Evolutionary conservation across 352 stramenopile genomes (phyloP), one percentile per base, ranked within the genome.

Genomic region (Aphanomyces invadans): DNA sequence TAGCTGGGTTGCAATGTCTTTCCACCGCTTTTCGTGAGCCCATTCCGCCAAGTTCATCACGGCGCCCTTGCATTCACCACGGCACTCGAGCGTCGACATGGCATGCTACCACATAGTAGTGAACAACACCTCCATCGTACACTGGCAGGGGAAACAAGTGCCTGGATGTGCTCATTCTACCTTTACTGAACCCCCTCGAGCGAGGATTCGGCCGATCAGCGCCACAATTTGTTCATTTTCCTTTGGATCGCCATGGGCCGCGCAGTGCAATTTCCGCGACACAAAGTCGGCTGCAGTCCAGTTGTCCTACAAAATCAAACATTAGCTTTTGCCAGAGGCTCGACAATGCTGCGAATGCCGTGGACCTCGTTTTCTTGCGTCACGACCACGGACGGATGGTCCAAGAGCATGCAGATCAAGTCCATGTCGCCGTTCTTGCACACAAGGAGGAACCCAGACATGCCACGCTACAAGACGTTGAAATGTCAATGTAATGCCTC

Each of bases 261-360:
- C 42, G 32, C 59, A 66, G 29, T 66, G 59, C 46, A 66, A 57
- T 9, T 66, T 66, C n/a, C 59, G 59, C 4, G 59, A 46, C 15
- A 66, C 5, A 23, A 66, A 66, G 23, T 66, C 59, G 25, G 59
- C 59, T 4, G 59, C 59, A 15, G 59, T 66, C 59, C 49, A 54
- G 7, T 42, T 42, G 25, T 66, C 59, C 59, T 66, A 54, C 11
- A 54, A 15, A 21, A 12, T 54, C 9, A 54, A 48, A 48, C 17
- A 48, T 15, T 15, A n/a, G 39, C 15, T 48, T 48, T 48, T 1
- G 51, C 15, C 23, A 23, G 21, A n/a, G 39, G 17, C 11, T n/a
- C n/a, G n/a, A n/a, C n/a, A n/a, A n/a, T n/a, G n/a, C n/a, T n/a
- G n/a, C n/a, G n/a, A n/a, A n/a, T n/a, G n/a, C n/a, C n/a, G n/a